Evolutionary conservation across 352 stramenopile genomes (phyloP).

Genomic region (Pythium angustatum): DNA sequence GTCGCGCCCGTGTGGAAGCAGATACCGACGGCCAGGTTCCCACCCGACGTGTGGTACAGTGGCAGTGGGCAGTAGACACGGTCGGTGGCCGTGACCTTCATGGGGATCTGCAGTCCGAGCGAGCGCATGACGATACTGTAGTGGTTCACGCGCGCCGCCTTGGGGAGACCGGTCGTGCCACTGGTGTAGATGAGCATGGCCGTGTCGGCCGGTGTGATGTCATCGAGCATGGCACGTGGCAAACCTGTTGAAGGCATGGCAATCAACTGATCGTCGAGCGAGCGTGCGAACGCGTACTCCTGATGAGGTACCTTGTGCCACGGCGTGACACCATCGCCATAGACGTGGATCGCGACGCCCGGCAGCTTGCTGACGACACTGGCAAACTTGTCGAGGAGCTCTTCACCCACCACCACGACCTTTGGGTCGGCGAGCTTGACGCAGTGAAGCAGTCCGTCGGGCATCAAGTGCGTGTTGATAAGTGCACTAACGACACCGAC

Average conservation of each 20-base stretch:
- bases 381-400: conserved; percentile 38
- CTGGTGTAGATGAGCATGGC: conserved; percentile 85
- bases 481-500: conserved; percentile 79
- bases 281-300: conserved; percentile 34
- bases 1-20: conserved; percentile 75
- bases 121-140: conserved; percentile 68
- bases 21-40: conserved; percentile 77
- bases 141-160: conserved; percentile 76
- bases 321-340: conserved; percentile 41
- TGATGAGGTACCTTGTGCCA: conserved; percentile 11
- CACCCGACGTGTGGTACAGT: conserved; percentile 71
- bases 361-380: conserved; percentile 35
- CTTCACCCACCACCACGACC: conserved; percentile 66
- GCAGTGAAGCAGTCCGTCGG: conserved; percentile 68
- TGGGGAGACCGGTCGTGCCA: conserved; percentile 81
- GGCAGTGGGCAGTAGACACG: conserved; percentile 57
- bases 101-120: conserved; percentile 54
- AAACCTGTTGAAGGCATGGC: background rate
- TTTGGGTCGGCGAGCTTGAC: conserved; percentile 52
- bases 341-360: conserved; percentile 45
- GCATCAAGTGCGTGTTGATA: conserved; percentile 76
- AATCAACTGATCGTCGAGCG: conserved; percentile 34
- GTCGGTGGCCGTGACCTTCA: conserved; percentile 57
- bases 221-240: background rate
- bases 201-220: conserved; percentile 47